Evolutionary conservation across 331 rosid species (phyloP), one percentile per base, ranked within the genome.

Genomic region (Quercus phellos): DNA sequence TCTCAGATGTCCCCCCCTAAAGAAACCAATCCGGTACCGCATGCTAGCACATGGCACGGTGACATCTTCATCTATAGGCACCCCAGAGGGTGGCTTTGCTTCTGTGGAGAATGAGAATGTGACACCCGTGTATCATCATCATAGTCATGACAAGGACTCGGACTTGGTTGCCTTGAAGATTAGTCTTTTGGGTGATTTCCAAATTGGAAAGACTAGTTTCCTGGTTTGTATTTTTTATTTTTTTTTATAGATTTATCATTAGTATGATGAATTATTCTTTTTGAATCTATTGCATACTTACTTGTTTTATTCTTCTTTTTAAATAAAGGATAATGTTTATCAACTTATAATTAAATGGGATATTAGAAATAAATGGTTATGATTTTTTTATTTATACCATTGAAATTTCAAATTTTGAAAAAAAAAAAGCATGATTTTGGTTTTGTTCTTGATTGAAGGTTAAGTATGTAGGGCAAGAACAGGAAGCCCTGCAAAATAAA

Each of bases 121-220:
- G 21, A 16, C 38, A 7, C 73, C 55, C 63, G 73, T 18, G 60
- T 68, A 70, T 61, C 85, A 38, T 38, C 46, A 38, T 38, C 46
- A 74, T 24, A 70, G 77, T 18, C 84, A 78, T 51, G 89, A 79
- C 1, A 68, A 61, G 29, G 96, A 92, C 30, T 81, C 87, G 16
- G 97, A 94, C 86, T 84, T 94, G 85, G 98, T 94, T 75, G 68
- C 94, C 38, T 77, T 94, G 78, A 94, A 94, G 92, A 92, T 94
- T 74, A 88, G 87, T 82, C 89, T 94, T 35, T 80, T 94, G 85
- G 99, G 99, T 26, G 97, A 94, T 46, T 79, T 87, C 81, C 85
- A 88, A 80, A 91, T 90, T 43, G 99, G 99, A 70, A 94, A 94
- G 86, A 92, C 99, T 54, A 87, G 97, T 80, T 94, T 94, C 83